Evolutionary conservation across 1,139 yeast genomes (phyloP).

Genomic region (Diutina neorugosa): DNA sequence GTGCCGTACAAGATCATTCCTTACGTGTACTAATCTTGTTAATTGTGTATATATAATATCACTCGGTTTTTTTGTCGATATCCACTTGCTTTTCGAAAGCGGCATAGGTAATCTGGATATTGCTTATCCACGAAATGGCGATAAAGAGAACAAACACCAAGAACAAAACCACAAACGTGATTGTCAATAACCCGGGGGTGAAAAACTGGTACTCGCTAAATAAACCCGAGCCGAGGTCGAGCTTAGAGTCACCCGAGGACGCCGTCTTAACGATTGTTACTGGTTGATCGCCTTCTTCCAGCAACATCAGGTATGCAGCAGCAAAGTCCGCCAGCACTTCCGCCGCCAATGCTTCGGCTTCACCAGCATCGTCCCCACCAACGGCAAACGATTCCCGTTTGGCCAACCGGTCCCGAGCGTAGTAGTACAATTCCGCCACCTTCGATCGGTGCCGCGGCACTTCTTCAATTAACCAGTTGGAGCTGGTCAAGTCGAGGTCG

Average conservation of each 20-base stretch:
- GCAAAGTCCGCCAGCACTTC: conserved; percentile 1
- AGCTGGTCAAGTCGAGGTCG: background rate
- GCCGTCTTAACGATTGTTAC: background rate
- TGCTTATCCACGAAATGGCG: conserved; percentile 50
- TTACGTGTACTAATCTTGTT: conserved; percentile 64
- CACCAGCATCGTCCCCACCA: background rate
- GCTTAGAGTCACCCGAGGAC: background rate
- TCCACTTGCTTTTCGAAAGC: conserved; percentile 63
- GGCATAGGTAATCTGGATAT: conserved; percentile 55
- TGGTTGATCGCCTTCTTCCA: conserved; percentile 1
- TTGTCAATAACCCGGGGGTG: conserved; percentile 50
- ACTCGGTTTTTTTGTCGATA: conserved; percentile 51
- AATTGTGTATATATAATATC: too few relatives aligned
- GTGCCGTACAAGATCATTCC: conserved; percentile 93
- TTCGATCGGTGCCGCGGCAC: background rate
- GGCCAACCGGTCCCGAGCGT: background rate
- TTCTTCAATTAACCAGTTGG: background rate
- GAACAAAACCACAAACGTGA: conserved; percentile 42
- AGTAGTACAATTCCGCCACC: background rate
- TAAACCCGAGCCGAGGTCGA: background rate
- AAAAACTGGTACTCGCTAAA: conserved; percentile 2
- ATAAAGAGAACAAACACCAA: conserved; percentile 37
- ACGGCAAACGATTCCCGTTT: background rate
- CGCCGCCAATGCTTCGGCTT: background rate
- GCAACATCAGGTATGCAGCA: background rate